Conservation (phyloP, 2,329 filamentous ascomycete species). For the Reticulascus tulasneorum region DNA sequence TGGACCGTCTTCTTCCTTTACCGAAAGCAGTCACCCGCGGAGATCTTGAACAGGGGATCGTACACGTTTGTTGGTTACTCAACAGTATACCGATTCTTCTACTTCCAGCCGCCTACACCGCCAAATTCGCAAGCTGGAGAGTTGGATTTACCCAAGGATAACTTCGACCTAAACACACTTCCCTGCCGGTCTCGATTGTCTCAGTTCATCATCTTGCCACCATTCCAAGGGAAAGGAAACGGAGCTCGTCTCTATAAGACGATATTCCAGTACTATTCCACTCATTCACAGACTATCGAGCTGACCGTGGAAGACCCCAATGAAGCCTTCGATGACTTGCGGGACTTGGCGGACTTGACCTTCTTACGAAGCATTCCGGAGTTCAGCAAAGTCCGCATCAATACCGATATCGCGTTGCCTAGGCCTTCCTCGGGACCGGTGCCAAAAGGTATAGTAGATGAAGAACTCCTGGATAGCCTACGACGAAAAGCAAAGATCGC, state of each 20-base stretch:
- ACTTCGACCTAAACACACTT: conserved; percentile 54
- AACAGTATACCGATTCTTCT: conserved; percentile 85
- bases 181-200: conserved; percentile 82
- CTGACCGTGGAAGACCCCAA: conserved; percentile 94
- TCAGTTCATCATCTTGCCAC: conserved; percentile 87
- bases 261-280: conserved; percentile 68
- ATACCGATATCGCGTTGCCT: conserved; percentile 47
- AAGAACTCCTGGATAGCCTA: conserved; percentile 51
- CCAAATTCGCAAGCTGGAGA: conserved; percentile 33
- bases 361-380: conserved; percentile 57
- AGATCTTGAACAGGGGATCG: conserved; percentile 42
- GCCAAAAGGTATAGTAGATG: conserved; percentile 55
- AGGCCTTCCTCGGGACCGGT: conserved; percentile 32
- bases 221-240: conserved; percentile 77
- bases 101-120: conserved; percentile 47
- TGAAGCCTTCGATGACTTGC: conserved; percentile 75
- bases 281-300: conserved; percentile 67
- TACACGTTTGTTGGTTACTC: conserved; percentile 87
- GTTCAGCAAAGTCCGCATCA: conserved; percentile 54
- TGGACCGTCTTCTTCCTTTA: conserved; percentile 93
- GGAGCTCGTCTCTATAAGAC: conserved; percentile 76
- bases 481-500: conserved; percentile 65
- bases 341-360: conserved; percentile 69
- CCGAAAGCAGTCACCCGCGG: conserved; percentile 51
- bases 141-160: conserved; percentile 40